These are phyloP conservation scores for Buddleja alternifolia DNA, from an alignment of 257 asterid genomes.

Conservation along the genomic window DNA sequence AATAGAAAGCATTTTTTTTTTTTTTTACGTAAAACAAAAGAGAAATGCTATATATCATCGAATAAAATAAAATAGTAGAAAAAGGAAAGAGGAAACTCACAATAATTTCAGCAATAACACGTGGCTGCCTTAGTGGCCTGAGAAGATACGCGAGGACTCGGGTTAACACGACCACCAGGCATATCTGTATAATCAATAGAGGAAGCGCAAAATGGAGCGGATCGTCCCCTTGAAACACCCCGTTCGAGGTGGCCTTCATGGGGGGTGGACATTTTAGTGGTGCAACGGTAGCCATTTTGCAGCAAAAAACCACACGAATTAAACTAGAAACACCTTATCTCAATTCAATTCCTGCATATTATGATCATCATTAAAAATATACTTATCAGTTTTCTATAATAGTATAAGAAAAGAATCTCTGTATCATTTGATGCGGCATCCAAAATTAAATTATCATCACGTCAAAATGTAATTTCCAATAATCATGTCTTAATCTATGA, in stretches of 20 bases:
- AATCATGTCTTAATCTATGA: too few species aligned
- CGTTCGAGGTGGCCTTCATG: conserved; percentile 80
- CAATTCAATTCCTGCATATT: conserved; percentile 25
- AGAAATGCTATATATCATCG: background rate
- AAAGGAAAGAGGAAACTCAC: conserved; percentile 40
- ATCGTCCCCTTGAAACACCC: conserved; percentile 75
- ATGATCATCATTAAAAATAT: background rate
- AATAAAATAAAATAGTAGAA: background rate
- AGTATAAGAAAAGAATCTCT: too few species aligned
- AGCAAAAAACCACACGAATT: background rate
- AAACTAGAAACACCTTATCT: conserved; percentile 18
- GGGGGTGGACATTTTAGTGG: conserved; percentile 51
- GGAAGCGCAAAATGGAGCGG: conserved; percentile 81
- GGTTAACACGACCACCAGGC: conserved; percentile 61
- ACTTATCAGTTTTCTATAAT: background rate
- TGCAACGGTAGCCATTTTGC: conserved; percentile 48
- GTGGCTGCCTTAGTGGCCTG: conserved; percentile 73
- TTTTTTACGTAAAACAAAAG: background rate
- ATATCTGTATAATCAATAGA: conserved; percentile 65
- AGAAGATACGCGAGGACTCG: conserved; percentile 65
- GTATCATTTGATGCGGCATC: too few species aligned
- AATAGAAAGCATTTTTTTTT: too few species aligned
- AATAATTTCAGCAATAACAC: conserved; percentile 80
- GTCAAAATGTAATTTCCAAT: too few species aligned
- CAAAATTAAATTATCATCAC: too few species aligned